These are phyloP conservation scores for Neotropicomus parvogracilis DNA, from an alignment of 1,284 basidiomycete species.

Conservation along the genomic window DNA sequence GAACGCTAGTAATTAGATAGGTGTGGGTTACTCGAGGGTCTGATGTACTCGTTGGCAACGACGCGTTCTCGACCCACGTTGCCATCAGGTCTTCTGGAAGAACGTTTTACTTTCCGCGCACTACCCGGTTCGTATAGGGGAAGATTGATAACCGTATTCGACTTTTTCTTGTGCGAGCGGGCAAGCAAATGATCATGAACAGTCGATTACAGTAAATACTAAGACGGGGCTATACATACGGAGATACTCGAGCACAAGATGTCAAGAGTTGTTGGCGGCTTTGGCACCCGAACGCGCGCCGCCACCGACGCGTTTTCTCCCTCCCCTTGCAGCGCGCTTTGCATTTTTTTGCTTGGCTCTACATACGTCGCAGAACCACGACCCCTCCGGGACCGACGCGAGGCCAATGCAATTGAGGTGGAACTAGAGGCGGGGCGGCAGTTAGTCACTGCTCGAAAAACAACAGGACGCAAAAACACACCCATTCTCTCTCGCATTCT, in stretches of 20 bases:
- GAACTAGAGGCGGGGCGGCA: slow-evolving; percentile 52
- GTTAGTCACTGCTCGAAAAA: slow-evolving; percentile 8
- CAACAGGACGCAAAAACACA: slow-evolving; percentile 39
- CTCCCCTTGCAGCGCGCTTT: slow-evolving; percentile 31
- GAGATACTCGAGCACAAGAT: slow-evolving; percentile 1
- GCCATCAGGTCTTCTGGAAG: background rate
- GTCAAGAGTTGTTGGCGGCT: slow-evolving; percentile 32
- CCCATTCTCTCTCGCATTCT: slow-evolving; percentile 93
- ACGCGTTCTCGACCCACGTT: background rate
- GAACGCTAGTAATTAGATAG: too few species aligned
- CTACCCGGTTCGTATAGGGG: too few species aligned
- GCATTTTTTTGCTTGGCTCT: slow-evolving; percentile 45
- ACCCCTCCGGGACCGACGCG: slow-evolving; percentile 66
- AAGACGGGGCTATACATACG: slow-evolving; percentile 19
- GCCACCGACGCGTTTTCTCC: slow-evolving; percentile 37
- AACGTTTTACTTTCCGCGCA: background rate
- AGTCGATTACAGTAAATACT: slow-evolving; percentile 27
- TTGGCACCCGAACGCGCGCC: slow-evolving; percentile 33
- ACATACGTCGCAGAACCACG: slow-evolving; percentile 81
- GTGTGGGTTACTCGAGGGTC: background rate
- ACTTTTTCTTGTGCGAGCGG: background rate
- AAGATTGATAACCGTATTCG: too few species aligned
- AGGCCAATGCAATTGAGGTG: slow-evolving; percentile 81
- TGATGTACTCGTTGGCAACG: background rate
- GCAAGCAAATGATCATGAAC: background rate